Conservation (phyloP, 2,329 filamentous ascomycete genomes). For the Didymosphaeria variabile region DNA sequence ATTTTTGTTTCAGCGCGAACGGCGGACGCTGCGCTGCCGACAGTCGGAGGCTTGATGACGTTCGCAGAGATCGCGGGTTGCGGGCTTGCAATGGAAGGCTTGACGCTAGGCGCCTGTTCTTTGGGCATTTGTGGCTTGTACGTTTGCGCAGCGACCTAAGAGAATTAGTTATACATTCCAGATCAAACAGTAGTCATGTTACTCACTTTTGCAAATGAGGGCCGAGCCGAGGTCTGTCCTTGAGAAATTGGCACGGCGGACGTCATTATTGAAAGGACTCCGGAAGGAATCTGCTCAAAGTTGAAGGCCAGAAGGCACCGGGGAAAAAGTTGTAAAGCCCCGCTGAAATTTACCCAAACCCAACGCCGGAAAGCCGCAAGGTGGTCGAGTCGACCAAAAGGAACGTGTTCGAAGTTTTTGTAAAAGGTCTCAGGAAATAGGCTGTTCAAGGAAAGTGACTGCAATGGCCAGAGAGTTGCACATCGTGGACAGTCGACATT, state of each 20-base stretch:
- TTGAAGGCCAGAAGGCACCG: not conserved
- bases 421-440: slow-evolving; percentile 53
- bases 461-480: slow-evolving; percentile 56
- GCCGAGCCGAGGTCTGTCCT: slow-evolving; percentile 56
- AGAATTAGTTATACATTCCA: slow-evolving; percentile 24
- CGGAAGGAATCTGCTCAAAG: slow-evolving; percentile 13
- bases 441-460: slow-evolving; percentile 62
- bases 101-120: slow-evolving; percentile 34
- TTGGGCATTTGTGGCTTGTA: slow-evolving; percentile 43
- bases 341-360: slow-evolving; percentile 32
- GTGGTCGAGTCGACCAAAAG: slow-evolving; percentile 35
- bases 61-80: slow-evolving; percentile 33
- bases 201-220: slow-evolving; percentile 80
- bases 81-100: slow-evolving; percentile 35
- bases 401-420: slow-evolving; percentile 41
- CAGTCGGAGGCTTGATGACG: slow-evolving; percentile 30
- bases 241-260: slow-evolving; percentile 40
- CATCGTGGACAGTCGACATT: slow-evolving; percentile 61
- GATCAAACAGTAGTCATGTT: slow-evolving; percentile 50
- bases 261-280: slow-evolving; percentile 35
- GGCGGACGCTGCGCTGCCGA: slow-evolving; percentile 30
- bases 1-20: slow-evolving; percentile 24
- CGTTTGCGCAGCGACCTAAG: slow-evolving; percentile 53
- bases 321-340: slow-evolving; percentile 8
- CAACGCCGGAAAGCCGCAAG: slow-evolving; percentile 34